These are phyloP conservation scores for Monosporascus sp. DNA, from an alignment of 2,329 filamentous ascomycete genomes.

Conservation along the genomic window DNA sequence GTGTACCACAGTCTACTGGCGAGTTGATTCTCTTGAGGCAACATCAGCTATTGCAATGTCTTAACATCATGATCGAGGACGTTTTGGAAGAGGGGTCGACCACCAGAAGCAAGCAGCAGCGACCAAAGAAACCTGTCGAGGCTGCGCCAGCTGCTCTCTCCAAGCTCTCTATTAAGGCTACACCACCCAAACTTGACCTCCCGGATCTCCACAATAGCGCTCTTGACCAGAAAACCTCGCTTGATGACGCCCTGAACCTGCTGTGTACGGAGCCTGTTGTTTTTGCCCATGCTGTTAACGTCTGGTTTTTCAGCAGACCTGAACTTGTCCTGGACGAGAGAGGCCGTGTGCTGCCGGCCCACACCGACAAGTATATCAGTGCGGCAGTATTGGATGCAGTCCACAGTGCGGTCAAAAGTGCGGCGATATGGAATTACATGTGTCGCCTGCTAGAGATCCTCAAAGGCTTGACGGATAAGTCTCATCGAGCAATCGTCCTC, in stretches of 20 bases:
- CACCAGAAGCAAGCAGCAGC: constrained; percentile 17
- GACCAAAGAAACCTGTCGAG: constrained; percentile 25
- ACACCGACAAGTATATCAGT: constrained; percentile 38
- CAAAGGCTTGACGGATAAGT: constrained; percentile 20
- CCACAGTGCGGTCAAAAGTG: constrained; percentile 28
- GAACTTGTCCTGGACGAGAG: constrained; percentile 41
- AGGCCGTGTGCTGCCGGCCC: constrained; percentile 31
- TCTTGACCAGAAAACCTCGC: constrained; percentile 26
- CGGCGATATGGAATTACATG: constrained; percentile 38
- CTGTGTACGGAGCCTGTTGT: constrained; percentile 28
- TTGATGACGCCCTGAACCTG: constrained; percentile 31
- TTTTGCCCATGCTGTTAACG: constrained; percentile 29
- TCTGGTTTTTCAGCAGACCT: constrained; percentile 33
- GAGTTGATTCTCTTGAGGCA: constrained; percentile 37
- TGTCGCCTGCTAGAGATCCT: constrained; percentile 31
- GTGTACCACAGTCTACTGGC: constrained; percentile 24
- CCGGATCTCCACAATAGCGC: constrained; percentile 26
- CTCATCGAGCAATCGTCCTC: constrained; percentile 29
- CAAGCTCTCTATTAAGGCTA: constrained; percentile 25
- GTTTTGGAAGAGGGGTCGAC: constrained; percentile 35
- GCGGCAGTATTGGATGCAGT: constrained; percentile 36
- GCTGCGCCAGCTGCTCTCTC: constrained; percentile 24
- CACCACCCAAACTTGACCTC: constrained; percentile 24
- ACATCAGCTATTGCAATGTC: constrained; percentile 27
- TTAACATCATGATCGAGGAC: constrained; percentile 38